These are phyloP conservation scores for Quercus wislizeni DNA, from an alignment of 306 rosid species.

Conservation along the genomic window DNA sequence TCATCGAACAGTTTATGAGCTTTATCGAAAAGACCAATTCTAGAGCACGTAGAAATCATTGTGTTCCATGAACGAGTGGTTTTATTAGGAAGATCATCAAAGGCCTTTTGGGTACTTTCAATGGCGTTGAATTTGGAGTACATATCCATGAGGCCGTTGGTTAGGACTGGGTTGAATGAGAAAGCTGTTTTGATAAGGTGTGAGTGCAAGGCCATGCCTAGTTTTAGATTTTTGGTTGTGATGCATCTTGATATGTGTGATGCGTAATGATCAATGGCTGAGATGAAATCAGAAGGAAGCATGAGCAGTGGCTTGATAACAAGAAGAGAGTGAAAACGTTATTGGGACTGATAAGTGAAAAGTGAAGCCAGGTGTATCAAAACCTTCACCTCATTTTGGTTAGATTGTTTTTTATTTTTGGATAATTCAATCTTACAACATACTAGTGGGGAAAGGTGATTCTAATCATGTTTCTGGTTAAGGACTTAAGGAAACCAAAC, in stretches of 20 bases:
- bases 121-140: slow-evolving; percentile 49
- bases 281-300: slow-evolving; percentile 19
- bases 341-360: not conserved
- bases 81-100: slow-evolving; percentile 48
- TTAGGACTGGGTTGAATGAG: slow-evolving; percentile 35
- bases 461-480: too few relatives aligned
- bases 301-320: not conserved
- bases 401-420: too few relatives aligned
- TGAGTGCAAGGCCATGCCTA: slow-evolving; percentile 44
- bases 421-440: too few relatives aligned
- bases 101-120: slow-evolving; percentile 33
- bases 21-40: slow-evolving; percentile 27
- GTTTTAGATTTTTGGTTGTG: slow-evolving; percentile 30
- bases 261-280: slow-evolving; percentile 24
- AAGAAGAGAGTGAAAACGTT: not conserved
- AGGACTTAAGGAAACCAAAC: too few relatives aligned
- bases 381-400: too few relatives aligned
- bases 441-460: too few relatives aligned
- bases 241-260: slow-evolving; percentile 40
- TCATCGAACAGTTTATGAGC: slow-evolving; percentile 38
- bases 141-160: slow-evolving; percentile 48
- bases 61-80: slow-evolving; percentile 60
- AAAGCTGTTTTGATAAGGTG: slow-evolving; percentile 53
- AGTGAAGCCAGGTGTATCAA: too few relatives aligned
- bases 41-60: slow-evolving; percentile 31